Conservation (phyloP, 2,329 filamentous ascomycete genomes). For the Fusarium chlamydosporum region DNA sequence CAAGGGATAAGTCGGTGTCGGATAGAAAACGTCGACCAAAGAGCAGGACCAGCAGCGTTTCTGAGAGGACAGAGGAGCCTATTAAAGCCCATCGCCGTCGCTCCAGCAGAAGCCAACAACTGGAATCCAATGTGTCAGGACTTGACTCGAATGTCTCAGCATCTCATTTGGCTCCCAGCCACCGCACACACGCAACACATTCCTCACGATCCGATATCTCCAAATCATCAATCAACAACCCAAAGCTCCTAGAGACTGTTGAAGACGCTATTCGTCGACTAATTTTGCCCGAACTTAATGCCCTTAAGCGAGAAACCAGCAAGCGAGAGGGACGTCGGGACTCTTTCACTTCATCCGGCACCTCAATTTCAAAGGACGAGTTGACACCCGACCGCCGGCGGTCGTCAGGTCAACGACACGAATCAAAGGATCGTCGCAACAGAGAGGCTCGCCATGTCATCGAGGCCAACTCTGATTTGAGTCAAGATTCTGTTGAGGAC, state of each 20-base stretch:
- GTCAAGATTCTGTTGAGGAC: slow-evolving; percentile 63
- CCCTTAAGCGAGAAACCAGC: slow-evolving; percentile 90
- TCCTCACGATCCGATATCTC: slow-evolving; percentile 66
- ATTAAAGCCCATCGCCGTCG: slow-evolving; percentile 63
- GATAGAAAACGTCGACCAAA: slow-evolving; percentile 65
- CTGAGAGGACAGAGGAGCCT: slow-evolving; percentile 65
- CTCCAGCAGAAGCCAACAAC: slow-evolving; percentile 65
- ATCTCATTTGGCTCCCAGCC: slow-evolving; percentile 67
- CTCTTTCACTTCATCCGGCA: slow-evolving; percentile 71
- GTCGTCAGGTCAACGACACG: slow-evolving; percentile 69
- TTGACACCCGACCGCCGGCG: slow-evolving; percentile 72
- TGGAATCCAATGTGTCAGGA: slow-evolving; percentile 66
- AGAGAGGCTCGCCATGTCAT: slow-evolving; percentile 70
- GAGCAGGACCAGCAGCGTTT: slow-evolving; percentile 64
- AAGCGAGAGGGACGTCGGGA: slow-evolving; percentile 78
- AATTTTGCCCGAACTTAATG: slow-evolving; percentile 91
- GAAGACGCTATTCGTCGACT: slow-evolving; percentile 92
- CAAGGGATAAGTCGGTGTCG: slow-evolving; percentile 60
- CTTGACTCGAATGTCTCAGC: slow-evolving; percentile 69
- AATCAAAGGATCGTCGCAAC: slow-evolving; percentile 63
- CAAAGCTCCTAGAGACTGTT: slow-evolving; percentile 89
- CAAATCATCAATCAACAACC: slow-evolving; percentile 89
- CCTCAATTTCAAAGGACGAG: slow-evolving; percentile 68
- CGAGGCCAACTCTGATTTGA: slow-evolving; percentile 64
- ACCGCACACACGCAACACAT: slow-evolving; percentile 69